phyloP scores from a whole-genome alignment of 164 flowering plant genomes.

The Chloranthus sessilifolius region DNA sequence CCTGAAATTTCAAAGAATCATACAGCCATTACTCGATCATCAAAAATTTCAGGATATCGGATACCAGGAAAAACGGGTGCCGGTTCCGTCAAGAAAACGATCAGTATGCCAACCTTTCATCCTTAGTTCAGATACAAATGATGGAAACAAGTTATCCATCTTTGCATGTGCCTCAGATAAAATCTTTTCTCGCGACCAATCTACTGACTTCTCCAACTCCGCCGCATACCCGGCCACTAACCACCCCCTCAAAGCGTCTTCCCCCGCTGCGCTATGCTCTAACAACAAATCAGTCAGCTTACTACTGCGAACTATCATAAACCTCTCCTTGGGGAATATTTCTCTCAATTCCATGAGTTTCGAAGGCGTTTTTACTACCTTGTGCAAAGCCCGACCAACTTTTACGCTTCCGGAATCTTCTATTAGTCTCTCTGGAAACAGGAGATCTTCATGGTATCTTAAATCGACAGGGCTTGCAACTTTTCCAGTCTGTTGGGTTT shows the following conservation, averaged over 20 bases:
- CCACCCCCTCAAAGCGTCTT: conserved; percentile 96
- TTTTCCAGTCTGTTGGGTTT: conserved; percentile 49
- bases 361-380: conserved; percentile 54
- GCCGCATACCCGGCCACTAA: conserved; percentile 87
- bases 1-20: too few species aligned
- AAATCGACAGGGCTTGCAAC: conserved; percentile 84
- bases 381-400: conserved; percentile 60
- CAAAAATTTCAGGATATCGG: too few species aligned
- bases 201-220: conserved; percentile 28
- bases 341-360: conserved; percentile 45
- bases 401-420: conserved; percentile 84
- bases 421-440: conserved; percentile 68
- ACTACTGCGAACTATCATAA: conserved; percentile 39
- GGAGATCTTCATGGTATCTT: conserved; percentile 77
- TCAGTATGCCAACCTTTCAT: conserved; percentile 96
- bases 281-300: conserved; percentile 69
- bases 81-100: conserved; percentile 85
- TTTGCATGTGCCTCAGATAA: conserved; percentile 63
- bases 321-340: conserved; percentile 67
- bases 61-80: conserved; percentile 73
- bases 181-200: conserved; percentile 12
- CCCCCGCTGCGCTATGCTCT: conserved; percentile 75
- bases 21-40: too few species aligned
- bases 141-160: conserved; percentile 44
- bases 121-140: conserved; percentile 58